Conservation (phyloP, 2,329 filamentous ascomycete genomes). For the Ceratocystis cacaofunesta region DNA sequence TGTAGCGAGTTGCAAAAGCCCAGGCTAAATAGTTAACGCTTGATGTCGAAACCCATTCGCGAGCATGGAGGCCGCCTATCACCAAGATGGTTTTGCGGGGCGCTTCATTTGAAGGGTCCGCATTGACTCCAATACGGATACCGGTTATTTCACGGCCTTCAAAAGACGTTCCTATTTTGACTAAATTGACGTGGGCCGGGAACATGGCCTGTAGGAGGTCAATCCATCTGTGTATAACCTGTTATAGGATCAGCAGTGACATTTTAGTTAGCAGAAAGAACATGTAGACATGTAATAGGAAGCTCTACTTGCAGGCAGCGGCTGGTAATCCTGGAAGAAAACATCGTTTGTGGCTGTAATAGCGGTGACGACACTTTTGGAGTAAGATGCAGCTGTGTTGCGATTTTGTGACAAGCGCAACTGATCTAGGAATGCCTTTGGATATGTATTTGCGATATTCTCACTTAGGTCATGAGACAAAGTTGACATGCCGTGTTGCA, state of each 20-base stretch:
- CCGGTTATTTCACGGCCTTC: slow-evolving; percentile 78
- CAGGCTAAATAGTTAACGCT: slow-evolving; percentile 86
- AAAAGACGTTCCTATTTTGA: slow-evolving; percentile 68
- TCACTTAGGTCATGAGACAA: slow-evolving; percentile 69
- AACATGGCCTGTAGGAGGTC: slow-evolving; percentile 80
- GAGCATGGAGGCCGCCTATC: slow-evolving; percentile 74
- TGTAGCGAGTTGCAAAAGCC: slow-evolving; percentile 70
- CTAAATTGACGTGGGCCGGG: slow-evolving; percentile 57
- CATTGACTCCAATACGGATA: slow-evolving; percentile 49
- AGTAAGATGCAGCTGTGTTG: background rate
- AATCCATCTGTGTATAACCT: slow-evolving; percentile 74
- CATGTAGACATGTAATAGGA: background rate
- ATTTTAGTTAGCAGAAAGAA: background rate
- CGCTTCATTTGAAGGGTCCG: slow-evolving; percentile 31
- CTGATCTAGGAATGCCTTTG: slow-evolving; percentile 23
- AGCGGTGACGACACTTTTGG: background rate
- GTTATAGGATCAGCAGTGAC: slow-evolving; percentile 13
- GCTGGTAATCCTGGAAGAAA: slow-evolving; percentile 89
- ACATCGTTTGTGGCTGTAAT: slow-evolving; percentile 43
- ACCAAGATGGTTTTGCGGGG: slow-evolving; percentile 65
- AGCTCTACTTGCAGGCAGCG: slow-evolving; percentile 42
- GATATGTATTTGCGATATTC: slow-evolving; percentile 63
- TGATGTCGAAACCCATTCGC: slow-evolving; percentile 91
- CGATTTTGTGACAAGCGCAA: background rate
- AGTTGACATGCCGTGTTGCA: slow-evolving; percentile 56